Evolutionary conservation across 768 basidiomycete genomes (phyloP), one percentile per base, ranked within the genome.

Genomic region (Phlebiopsis flavidoalba): DNA sequence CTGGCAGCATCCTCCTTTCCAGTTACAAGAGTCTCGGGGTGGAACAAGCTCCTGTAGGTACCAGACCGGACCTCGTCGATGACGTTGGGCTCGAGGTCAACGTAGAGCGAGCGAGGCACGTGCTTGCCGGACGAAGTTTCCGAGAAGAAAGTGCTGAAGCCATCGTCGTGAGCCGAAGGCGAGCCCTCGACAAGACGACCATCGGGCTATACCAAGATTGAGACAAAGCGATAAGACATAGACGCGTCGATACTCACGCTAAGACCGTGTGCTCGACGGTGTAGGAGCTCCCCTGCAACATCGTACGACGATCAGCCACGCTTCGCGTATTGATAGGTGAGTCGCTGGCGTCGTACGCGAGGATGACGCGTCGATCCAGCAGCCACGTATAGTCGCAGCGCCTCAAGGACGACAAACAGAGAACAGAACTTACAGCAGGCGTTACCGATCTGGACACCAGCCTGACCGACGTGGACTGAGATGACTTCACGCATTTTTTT

Each of bases 1-100:
- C 95, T 98, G 63, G 97, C 97, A 60, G 97, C 97, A 73, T 99
- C 97, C 79, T 99, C 97, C 80, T 98, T 99, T 67, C 97, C 97
- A 59, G 91, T 94, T 69, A 99, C 85, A 74, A 99, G 86, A 61
- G 97, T 95, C 84, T 98, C 97, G 11, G 97, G 97, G 79, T 99
- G 97, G 86, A 99, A 99, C 60, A 99, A 89, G 74, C 88, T 89
- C 76, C 93, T 85, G 86, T 98, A 99, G 47, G 89, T 86, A 64
- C 97, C 97, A 64, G 84, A 95, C 75, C 92, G 88, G 70, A 99
- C 95, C 77, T 97, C 95, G 71, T 98, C 96, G 71, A 98, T 93
- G 72, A 95, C 96, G 74, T 94, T 95, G 61, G 96, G 96, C 76
- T 98, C 96, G 37, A 95, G 86, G 76, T 96, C 94, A 62, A 99